These are phyloP conservation scores for Oryza glumipatula DNA, from an alignment of 176 grass and related monocot species.

Conservation along the genomic window DNA sequence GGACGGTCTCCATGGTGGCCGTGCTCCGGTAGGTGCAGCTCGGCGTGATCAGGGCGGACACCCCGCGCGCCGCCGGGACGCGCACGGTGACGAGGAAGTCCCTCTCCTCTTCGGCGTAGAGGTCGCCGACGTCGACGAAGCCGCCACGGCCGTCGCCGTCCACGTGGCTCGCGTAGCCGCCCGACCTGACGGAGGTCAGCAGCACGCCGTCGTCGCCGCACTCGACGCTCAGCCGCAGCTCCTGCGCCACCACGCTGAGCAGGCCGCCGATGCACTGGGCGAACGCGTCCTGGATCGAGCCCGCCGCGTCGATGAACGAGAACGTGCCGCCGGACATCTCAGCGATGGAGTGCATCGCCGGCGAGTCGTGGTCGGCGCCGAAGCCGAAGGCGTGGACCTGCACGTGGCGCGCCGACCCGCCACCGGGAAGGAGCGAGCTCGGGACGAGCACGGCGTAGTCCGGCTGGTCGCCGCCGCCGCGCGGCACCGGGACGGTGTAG, in stretches of 20 bases:
- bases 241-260: constrained; percentile 64
- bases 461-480: neutral
- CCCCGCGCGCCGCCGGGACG: constrained; percentile 32
- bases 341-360: constrained; percentile 54
- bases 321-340: constrained; percentile 68
- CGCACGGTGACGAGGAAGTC: constrained; percentile 64
- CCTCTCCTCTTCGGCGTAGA: constrained; percentile 87
- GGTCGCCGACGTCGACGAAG: constrained; percentile 52
- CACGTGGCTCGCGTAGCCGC: constrained; percentile 53
- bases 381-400: constrained; percentile 76
- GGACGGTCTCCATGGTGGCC: constrained; percentile 34
- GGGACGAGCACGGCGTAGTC: constrained; percentile 63
- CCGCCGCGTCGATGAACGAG: constrained; percentile 64
- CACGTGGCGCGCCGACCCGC: constrained; percentile 35
- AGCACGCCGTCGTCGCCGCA: constrained; percentile 47
- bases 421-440: constrained; percentile 44
- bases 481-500: neutral
- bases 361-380: constrained; percentile 63
- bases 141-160: constrained; percentile 33
- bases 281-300: constrained; percentile 70
- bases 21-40: constrained; percentile 61
- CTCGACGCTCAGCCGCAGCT: constrained; percentile 46
- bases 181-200: constrained; percentile 57
- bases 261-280: constrained; percentile 74
- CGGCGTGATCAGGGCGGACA: constrained; percentile 41